A percentile compares a stretch with the other conserved stretches of the same genome.
phyloP scores from a whole-genome alignment of 306 rosid species.

The Sicyos edulis region DNA sequence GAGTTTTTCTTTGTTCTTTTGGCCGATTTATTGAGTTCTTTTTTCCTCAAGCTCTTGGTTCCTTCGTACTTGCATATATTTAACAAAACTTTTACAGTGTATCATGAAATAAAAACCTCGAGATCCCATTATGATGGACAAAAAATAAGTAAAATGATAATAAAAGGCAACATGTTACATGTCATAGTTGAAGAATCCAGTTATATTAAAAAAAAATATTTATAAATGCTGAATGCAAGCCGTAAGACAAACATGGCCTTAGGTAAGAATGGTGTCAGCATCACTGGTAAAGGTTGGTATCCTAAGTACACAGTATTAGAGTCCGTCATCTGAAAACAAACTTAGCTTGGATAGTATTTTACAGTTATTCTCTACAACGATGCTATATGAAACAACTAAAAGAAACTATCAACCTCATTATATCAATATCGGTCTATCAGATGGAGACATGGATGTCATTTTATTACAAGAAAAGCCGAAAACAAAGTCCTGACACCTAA shows the following conservation, averaged over 20 bases:
- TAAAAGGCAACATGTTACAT: too few species aligned
- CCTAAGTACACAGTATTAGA: background rate
- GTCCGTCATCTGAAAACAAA: background rate
- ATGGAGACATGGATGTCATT: background rate
- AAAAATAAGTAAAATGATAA: background rate
- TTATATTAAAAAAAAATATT: too few species aligned
- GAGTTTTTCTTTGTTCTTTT: background rate
- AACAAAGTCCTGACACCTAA: constrained; percentile 9
- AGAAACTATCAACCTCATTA: background rate
- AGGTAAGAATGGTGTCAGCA: too few species aligned
- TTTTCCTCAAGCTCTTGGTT: background rate
- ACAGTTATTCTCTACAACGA: constrained; percentile 6
- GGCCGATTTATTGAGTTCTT: background rate
- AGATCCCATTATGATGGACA: background rate
- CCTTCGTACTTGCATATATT: constrained; percentile 4
- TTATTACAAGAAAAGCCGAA: background rate
- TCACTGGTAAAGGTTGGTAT: too few species aligned
- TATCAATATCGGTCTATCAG: background rate
- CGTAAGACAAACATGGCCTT: too few species aligned
- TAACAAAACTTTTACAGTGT: background rate
- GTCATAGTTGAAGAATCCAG: too few species aligned
- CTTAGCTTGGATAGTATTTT: background rate
- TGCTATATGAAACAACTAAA: background rate
- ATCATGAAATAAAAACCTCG: background rate
- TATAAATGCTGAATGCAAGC: too few species aligned